Evolutionary conservation across 306 rosid genomes (phyloP).

Genomic region (Gastrolobium bilobum): DNA sequence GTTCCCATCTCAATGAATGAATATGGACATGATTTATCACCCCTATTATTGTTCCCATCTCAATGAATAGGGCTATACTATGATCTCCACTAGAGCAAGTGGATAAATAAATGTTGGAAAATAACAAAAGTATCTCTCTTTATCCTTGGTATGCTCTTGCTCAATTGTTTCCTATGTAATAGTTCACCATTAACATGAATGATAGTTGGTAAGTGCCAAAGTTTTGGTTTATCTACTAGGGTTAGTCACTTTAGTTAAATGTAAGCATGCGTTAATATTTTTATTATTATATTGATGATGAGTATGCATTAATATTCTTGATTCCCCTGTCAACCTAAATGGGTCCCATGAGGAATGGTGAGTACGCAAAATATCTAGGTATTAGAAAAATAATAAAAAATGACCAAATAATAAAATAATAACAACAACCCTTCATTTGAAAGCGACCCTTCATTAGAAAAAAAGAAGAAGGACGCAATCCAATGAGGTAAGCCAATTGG

Average conservation of each 20-base stretch:
- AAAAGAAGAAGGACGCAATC: not conserved
- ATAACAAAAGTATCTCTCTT: not conserved
- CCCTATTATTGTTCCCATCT: not conserved
- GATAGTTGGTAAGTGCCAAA: not conserved
- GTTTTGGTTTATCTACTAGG: not conserved
- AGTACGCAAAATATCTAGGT: conserved; percentile 17
- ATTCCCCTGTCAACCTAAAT: conserved; percentile 3
- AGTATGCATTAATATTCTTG: not conserved
- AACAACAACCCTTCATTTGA: not conserved
- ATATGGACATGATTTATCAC: not conserved
- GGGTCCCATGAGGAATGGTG: conserved; percentile 26
- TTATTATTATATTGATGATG: conserved; percentile 5
- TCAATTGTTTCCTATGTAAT: not conserved
- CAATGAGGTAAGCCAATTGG: not conserved
- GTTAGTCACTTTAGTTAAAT: not conserved
- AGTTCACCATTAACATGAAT: not conserved
- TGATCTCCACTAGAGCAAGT: not conserved
- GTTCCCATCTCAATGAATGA: conserved; percentile 1
- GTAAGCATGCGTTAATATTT: not conserved
- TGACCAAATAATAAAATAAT: not conserved
- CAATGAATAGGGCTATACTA: not conserved
- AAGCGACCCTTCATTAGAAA: conserved; percentile 12
- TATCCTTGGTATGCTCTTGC: not conserved
- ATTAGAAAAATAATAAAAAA: not conserved
- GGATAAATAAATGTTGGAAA: not conserved